phyloP scores from a whole-genome alignment of 768 basidiomycete genomes.

The Leccinum sublutescens region DNA sequence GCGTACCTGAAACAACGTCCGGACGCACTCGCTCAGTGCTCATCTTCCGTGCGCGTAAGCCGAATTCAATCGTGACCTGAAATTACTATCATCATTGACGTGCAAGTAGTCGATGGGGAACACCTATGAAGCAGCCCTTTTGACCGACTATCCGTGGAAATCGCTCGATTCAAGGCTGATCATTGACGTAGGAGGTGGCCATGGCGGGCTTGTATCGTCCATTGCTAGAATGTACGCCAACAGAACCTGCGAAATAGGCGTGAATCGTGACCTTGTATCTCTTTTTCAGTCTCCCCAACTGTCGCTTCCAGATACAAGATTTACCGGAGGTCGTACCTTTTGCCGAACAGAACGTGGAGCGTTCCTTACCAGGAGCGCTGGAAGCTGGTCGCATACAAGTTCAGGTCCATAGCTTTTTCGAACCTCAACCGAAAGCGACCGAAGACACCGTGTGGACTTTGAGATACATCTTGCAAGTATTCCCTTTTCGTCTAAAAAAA shows the following conservation, averaged over 20 bases:
- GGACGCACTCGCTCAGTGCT: neutral
- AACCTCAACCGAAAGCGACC: neutral
- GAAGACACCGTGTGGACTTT: neutral
- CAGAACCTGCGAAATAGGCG: neutral
- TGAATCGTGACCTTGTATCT: neutral
- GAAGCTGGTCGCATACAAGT: neutral
- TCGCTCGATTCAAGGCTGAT: neutral
- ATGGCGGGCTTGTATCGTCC: neutral
- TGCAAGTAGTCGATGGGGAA: neutral
- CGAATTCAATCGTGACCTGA: neutral
- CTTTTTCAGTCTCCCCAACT: neutral
- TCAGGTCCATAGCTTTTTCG: neutral
- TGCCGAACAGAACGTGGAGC: neutral
- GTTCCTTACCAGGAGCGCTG: neutral
- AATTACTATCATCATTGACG: neutral
- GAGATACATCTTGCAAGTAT: neutral
- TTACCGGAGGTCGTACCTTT: neutral
- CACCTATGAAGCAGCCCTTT: neutral
- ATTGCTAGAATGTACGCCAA: neutral
- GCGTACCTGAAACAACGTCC: neutral
- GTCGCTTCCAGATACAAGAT: neutral
- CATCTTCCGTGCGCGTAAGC: too few species aligned
- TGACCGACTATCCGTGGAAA: neutral
- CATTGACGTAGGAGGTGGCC: neutral
- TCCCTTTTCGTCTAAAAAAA: neutral